Percentiles rank a stretch among this genome's conserved stretches.
Conservation (phyloP, 345 rosid genomes). For the Erysimum cheiranthoides region DNA sequence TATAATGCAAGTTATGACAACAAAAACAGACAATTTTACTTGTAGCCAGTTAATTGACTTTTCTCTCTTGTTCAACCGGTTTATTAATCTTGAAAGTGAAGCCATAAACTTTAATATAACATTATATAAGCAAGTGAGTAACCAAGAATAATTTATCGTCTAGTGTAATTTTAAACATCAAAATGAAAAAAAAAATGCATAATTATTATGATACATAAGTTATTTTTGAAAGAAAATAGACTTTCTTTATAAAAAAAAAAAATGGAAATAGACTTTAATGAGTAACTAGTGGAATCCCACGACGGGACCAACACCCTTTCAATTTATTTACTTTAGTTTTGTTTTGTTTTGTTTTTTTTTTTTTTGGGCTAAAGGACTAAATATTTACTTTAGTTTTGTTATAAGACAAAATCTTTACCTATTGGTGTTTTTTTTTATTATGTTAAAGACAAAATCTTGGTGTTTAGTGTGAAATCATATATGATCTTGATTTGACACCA, state of each 20-base stretch:
- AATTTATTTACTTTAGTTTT: conserved; percentile 6
- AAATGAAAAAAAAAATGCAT: not conserved
- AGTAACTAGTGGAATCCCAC: conserved; percentile 38
- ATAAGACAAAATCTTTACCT: conserved; percentile 37
- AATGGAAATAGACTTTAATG: not conserved
- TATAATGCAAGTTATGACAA: too few relatives aligned
- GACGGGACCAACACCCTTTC: conserved; percentile 18
- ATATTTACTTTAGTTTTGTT: conserved; percentile 14
- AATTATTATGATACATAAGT: not conserved
- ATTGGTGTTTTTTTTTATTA: conserved; percentile 2
- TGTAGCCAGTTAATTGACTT: too few relatives aligned
- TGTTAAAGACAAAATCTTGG: conserved; percentile 35
- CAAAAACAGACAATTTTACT: too few relatives aligned
- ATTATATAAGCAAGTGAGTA: not conserved
- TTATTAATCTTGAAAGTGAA: too few relatives aligned
- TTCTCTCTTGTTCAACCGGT: too few relatives aligned
- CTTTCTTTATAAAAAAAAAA: not conserved
- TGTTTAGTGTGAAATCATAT: conserved; percentile 35
- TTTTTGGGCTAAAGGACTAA: too few relatives aligned
- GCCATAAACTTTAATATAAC: too few relatives aligned
- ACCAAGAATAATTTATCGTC: conserved; percentile 1
- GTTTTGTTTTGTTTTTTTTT: conserved; percentile 12
- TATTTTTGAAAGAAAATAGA: not conserved
- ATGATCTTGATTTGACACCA: conserved; percentile 37
- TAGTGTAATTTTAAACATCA: not conserved